Evolutionary conservation across 2,329 filamentous ascomycete species (phyloP).

Genomic region (Polychaeton citri): DNA sequence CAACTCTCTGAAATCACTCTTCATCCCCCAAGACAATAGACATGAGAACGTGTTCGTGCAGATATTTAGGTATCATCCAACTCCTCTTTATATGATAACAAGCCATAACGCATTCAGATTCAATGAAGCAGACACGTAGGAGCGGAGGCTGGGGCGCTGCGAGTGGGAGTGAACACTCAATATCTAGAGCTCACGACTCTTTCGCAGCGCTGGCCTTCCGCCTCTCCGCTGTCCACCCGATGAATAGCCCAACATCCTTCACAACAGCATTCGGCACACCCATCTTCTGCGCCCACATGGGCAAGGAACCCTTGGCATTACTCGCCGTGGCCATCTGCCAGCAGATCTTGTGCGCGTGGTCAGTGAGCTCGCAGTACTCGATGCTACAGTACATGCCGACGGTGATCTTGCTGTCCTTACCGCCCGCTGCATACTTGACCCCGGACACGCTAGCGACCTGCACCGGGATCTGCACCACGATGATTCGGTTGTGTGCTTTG

Average conservation of each 20-base stretch:
- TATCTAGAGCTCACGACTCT: too few relatives aligned
- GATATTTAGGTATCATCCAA: too few relatives aligned
- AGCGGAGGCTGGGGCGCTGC: too few relatives aligned
- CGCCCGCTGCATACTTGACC: conserved; percentile 17
- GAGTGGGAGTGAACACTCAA: too few relatives aligned
- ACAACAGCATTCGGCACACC: conserved; percentile 49
- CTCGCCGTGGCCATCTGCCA: conserved; percentile 71
- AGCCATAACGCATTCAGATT: too few relatives aligned
- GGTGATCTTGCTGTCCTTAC: conserved; percentile 27
- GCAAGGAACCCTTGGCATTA: conserved; percentile 54
- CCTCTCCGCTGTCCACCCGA: conserved; percentile 39
- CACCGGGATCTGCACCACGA: conserved; percentile 27
- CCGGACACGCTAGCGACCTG: conserved; percentile 20
- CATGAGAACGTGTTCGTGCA: too few relatives aligned
- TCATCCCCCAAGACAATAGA: too few relatives aligned
- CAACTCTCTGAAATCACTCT: too few relatives aligned
- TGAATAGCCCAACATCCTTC: conserved; percentile 58
- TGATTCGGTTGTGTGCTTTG: conserved; percentile 13
- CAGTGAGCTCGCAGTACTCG: conserved; percentile 43
- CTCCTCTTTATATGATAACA: too few relatives aligned
- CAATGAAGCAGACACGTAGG: too few relatives aligned
- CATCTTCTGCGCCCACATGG: conserved; percentile 51
- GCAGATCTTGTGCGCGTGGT: conserved; percentile 35
- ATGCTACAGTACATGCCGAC: conserved; percentile 51
- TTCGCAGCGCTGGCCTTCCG: conserved; percentile 6